Conservation (phyloP, 331 rosid species). For the Telfairia occidentalis region DNA sequence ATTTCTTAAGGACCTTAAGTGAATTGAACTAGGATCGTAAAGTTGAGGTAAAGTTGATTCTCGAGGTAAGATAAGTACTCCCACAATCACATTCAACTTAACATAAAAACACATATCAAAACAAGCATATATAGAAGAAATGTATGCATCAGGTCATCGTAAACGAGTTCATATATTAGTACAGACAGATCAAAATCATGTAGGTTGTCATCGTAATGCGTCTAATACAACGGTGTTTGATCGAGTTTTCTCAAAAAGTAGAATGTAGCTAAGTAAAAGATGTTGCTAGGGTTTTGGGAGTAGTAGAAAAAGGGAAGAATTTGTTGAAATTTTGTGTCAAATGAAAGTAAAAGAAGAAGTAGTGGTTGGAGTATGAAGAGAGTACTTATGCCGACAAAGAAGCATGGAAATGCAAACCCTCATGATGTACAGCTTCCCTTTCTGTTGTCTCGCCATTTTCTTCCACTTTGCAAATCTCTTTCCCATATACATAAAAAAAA, state of each 20-base stretch:
- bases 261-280: background rate
- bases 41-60: no score
- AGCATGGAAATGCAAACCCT: conserved; percentile 75
- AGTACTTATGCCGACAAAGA: conserved; percentile 63
- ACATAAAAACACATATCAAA: no score
- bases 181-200: no score
- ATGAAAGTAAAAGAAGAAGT: background rate
- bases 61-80: no score
- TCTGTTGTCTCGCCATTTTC: conserved; percentile 58
- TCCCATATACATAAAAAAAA: conserved; percentile 17
- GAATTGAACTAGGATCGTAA: no score
- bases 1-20: no score
- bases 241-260: background rate
- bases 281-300: background rate
- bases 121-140: no score
- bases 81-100: no score
- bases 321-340: no score
- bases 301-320: background rate
- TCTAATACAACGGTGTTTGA: background rate
- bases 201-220: no score
- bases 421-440: conserved; percentile 69
- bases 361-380: background rate
- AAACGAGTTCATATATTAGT: no score
- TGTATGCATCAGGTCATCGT: no score
- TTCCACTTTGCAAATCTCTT: conserved; percentile 57